Evolutionary conservation across 2,329 filamentous ascomycete species (phyloP).

Genomic region (Cladosporium velox): DNA sequence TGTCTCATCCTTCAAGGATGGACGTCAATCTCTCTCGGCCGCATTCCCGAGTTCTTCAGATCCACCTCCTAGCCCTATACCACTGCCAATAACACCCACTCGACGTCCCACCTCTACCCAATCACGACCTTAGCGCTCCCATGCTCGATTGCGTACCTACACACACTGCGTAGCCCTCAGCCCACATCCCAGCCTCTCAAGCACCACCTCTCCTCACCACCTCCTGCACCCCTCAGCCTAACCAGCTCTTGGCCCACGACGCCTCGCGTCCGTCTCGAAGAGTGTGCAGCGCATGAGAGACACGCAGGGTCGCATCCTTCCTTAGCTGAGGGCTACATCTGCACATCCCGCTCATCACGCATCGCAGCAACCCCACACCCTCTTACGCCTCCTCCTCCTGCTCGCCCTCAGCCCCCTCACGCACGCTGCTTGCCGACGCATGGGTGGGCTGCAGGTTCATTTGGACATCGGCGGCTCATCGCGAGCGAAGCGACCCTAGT

Average conservation of each 20-base stretch:
- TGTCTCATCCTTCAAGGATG: not conserved
- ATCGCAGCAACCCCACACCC: not conserved
- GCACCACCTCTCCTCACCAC: slow-evolving; percentile 2
- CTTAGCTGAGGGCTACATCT: slow-evolving; percentile 3
- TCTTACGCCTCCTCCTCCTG: not conserved
- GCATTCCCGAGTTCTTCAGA: slow-evolving; percentile 8
- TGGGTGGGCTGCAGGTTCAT: not conserved
- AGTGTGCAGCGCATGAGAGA: not conserved
- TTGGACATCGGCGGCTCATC: not conserved
- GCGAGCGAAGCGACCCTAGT: not conserved
- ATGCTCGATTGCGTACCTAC: not conserved
- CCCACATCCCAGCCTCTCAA: slow-evolving; percentile 5
- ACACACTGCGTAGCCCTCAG: not conserved
- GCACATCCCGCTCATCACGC: slow-evolving; percentile 8
- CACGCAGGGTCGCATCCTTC: not conserved
- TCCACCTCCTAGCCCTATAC: not conserved
- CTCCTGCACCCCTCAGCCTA: not conserved
- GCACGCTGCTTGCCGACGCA: not conserved
- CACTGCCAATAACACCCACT: not conserved
- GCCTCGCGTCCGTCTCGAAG: not conserved
- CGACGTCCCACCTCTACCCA: not conserved
- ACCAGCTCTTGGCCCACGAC: slow-evolving; percentile 8
- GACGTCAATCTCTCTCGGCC: not conserved
- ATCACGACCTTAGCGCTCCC: not conserved
- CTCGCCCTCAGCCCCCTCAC: not conserved